These are phyloP conservation scores for Lipomyces anomalus DNA, from an alignment of 805 yeast genomes.

Conservation along the genomic window DNA sequence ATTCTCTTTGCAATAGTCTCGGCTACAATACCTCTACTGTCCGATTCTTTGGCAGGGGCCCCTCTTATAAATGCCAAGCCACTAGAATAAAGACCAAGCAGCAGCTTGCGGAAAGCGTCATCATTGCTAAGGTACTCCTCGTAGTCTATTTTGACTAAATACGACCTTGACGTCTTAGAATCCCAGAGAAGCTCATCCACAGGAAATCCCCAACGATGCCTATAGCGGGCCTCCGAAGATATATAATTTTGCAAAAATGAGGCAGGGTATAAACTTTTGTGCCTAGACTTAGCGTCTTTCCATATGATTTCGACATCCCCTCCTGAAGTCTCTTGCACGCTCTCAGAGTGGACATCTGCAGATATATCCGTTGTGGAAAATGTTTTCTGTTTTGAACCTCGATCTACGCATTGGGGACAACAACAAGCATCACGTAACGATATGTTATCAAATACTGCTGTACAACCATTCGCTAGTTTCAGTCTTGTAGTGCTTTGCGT, in stretches of 20 bases:
- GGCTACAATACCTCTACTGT: conserved; percentile 32
- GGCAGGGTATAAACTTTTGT: conserved; percentile 39
- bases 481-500: too few relatives aligned
- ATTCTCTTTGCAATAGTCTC: conserved; percentile 48
- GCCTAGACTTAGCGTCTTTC: conserved; percentile 45
- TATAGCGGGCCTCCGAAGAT: conserved; percentile 27
- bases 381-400: conserved; percentile 52
- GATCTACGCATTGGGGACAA: conserved; percentile 47
- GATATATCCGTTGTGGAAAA: conserved; percentile 36
- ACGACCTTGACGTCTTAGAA: conserved; percentile 27
- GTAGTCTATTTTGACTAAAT: conserved; percentile 35
- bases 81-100: conserved; percentile 45
- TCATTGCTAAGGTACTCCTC: conserved; percentile 39
- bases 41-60: conserved; percentile 42
- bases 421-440: conserved; percentile 64
- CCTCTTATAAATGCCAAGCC: conserved; percentile 55
- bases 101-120: conserved; percentile 35
- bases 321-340: conserved; percentile 24
- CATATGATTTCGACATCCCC: conserved; percentile 6
- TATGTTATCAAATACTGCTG: conserved; percentile 11
- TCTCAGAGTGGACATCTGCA: conserved; percentile 29
- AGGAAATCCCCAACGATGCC: conserved; percentile 36
- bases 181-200: conserved; percentile 33
- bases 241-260: conserved; percentile 45
- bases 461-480: too few relatives aligned